Conservation (phyloP, 192 early-diverging fungal genomes). For the Diversispora eburnea region DNA sequence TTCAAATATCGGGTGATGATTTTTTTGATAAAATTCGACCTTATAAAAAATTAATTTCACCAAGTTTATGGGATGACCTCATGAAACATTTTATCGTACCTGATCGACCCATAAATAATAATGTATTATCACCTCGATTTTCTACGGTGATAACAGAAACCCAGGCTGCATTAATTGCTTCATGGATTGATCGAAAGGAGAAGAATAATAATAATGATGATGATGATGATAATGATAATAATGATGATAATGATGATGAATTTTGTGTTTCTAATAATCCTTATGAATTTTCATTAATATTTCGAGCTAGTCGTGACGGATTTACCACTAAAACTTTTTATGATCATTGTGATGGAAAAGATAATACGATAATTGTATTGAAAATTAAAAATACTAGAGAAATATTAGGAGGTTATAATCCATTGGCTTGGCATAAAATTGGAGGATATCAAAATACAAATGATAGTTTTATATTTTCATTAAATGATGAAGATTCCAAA, state of each 20-base stretch:
- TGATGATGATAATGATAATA: too few species aligned
- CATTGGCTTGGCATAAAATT: background rate
- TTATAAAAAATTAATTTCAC: background rate
- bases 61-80: too few species aligned
- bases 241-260: too few species aligned
- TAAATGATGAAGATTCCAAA: background rate
- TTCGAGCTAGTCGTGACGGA: slow-evolving; percentile 1
- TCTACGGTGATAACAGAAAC: too few species aligned
- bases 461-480: background rate
- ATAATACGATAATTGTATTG: background rate
- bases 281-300: background rate
- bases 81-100: too few species aligned
- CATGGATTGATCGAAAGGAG: too few species aligned
- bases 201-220: too few species aligned
- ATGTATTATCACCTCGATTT: too few species aligned
- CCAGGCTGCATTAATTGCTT: too few species aligned
- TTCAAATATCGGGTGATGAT: background rate
- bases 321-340: background rate
- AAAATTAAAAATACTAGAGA: background rate
- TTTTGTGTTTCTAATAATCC: background rate
- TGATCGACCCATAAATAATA: too few species aligned
- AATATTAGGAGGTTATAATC: slow-evolving; percentile 30
- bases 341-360: slow-evolving; percentile 9
- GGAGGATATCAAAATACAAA: background rate
- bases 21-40: slow-evolving; percentile 15